These are phyloP conservation scores for Xerocomellus chrysenteron DNA, from an alignment of 768 basidiomycete genomes.

Conservation along the genomic window DNA sequence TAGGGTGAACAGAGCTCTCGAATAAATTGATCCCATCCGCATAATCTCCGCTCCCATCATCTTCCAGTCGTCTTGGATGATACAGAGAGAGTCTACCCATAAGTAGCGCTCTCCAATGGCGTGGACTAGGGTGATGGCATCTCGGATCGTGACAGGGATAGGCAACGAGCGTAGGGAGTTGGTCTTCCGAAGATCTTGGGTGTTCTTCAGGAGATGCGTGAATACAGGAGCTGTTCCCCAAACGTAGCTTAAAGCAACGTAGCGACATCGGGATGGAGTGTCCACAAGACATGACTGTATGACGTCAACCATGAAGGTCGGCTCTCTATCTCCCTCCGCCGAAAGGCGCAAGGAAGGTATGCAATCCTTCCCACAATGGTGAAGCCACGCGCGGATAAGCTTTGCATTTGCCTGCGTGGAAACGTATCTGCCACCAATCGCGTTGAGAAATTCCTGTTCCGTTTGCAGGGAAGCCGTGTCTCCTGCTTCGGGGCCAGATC, in stretches of 20 bases:
- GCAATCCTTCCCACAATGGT: constrained; percentile 8
- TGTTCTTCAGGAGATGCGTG: constrained; percentile 8
- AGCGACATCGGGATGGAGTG: constrained; percentile 20
- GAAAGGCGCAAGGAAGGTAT: not conserved
- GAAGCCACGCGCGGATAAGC: constrained; percentile 17
- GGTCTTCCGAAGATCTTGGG: constrained; percentile 1
- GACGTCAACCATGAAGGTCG: constrained; percentile 18
- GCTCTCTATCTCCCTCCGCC: not conserved
- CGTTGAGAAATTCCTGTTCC: constrained; percentile 1
- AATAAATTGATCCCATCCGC: constrained; percentile 24
- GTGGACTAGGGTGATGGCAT: constrained; percentile 21
- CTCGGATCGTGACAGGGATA: constrained; percentile 23
- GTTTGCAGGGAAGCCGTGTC: not conserved
- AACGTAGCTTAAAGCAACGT: constrained; percentile 25
- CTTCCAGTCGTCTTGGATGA: constrained; percentile 17
- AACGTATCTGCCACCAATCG: constrained; percentile 12
- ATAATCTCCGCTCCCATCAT: constrained; percentile 19
- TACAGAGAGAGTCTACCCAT: constrained; percentile 28
- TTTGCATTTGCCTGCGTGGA: not conserved
- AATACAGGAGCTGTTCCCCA: constrained; percentile 15
- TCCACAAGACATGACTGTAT: constrained; percentile 17
- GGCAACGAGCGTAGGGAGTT: not conserved
- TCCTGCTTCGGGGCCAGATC: not conserved
- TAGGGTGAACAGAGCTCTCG: constrained; percentile 11
- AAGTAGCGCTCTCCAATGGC: constrained; percentile 24